phyloP scores from a whole-genome alignment of 1,284 basidiomycete genomes.

The Marasmius fiardii region DNA sequence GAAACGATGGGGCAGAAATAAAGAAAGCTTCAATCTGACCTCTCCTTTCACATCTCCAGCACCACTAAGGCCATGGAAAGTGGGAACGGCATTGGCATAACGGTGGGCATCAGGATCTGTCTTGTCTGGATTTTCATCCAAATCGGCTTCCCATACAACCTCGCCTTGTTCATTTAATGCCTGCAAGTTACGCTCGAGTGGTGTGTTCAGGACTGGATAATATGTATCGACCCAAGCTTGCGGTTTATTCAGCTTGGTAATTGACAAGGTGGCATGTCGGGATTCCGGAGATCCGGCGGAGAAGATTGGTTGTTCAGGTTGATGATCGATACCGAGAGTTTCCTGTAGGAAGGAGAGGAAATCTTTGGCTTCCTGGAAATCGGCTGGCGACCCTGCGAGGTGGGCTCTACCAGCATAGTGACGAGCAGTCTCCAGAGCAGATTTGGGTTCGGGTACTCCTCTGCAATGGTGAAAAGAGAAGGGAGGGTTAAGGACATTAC shows the following conservation, averaged over 20 bases:
- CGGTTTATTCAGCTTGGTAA: conserved; percentile 7
- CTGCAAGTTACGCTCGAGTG: conserved; percentile 49
- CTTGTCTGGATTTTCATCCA: conserved; percentile 51
- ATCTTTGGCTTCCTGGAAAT: conserved; percentile 47
- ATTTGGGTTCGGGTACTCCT: conserved; percentile 44
- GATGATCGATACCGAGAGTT: conserved; percentile 36
- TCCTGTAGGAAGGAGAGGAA: conserved; percentile 47
- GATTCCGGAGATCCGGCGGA: conserved; percentile 46
- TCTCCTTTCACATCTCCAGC: conserved; percentile 54
- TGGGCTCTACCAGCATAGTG: conserved; percentile 48
- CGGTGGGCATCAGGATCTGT: conserved; percentile 49
- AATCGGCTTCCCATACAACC: conserved; percentile 53
- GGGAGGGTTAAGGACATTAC: neutral
- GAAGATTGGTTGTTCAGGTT: conserved; percentile 39
- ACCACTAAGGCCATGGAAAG: conserved; percentile 58
- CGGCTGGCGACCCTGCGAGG: conserved; percentile 46
- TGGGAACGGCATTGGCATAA: conserved; percentile 43
- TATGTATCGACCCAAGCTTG: conserved; percentile 49
- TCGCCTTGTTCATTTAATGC: conserved; percentile 44
- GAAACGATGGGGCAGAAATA: neutral
- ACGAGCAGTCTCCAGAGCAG: conserved; percentile 41
- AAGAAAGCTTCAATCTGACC: conserved; percentile 2
- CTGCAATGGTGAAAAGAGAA: conserved; percentile 23
- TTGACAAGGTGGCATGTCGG: conserved; percentile 35
- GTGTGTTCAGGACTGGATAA: conserved; percentile 74